phyloP scores from a whole-genome alignment of 768 basidiomycete species.

The button mushroom (Agaricus bisporus) region DNA sequence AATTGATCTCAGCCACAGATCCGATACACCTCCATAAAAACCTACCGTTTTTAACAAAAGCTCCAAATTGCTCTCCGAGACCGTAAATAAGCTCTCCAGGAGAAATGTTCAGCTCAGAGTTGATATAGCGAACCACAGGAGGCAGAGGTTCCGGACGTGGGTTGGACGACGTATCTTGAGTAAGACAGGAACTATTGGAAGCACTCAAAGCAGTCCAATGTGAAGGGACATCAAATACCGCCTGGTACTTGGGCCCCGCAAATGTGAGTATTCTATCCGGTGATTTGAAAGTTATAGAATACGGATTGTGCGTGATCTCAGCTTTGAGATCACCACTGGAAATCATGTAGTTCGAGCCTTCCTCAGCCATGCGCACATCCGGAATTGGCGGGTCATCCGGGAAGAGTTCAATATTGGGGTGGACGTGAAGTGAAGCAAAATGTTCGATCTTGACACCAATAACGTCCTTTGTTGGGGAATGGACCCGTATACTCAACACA shows the following conservation, averaged over 20 bases:
- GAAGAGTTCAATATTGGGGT: slow-evolving; percentile 52
- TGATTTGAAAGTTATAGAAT: slow-evolving; percentile 57
- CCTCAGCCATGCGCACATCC: slow-evolving; percentile 31
- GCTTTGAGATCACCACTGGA: slow-evolving; percentile 45
- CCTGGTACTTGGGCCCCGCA: slow-evolving; percentile 51
- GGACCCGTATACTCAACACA: slow-evolving; percentile 42
- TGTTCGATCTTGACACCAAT: slow-evolving; percentile 53
- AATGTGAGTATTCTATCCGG: slow-evolving; percentile 38
- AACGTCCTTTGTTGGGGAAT: slow-evolving; percentile 50
- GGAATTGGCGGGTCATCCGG: slow-evolving; percentile 49
- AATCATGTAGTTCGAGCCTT: slow-evolving; percentile 25
- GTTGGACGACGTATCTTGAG: slow-evolving; percentile 53
- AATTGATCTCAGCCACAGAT: slow-evolving; percentile 2
- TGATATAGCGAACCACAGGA: slow-evolving; percentile 39
- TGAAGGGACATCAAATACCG: slow-evolving; percentile 48
- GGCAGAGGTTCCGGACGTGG: slow-evolving; percentile 40
- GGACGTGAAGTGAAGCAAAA: slow-evolving; percentile 37
- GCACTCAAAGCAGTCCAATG: slow-evolving; percentile 46
- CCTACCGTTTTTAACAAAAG: slow-evolving; percentile 71
- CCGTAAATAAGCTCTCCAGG: slow-evolving; percentile 73
- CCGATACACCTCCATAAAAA: slow-evolving; percentile 11
- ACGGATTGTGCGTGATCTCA: slow-evolving; percentile 53
- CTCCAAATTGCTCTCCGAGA: slow-evolving; percentile 69
- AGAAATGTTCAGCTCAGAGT: slow-evolving; percentile 56
- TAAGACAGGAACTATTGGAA: slow-evolving; percentile 49